phyloP scores from a whole-genome alignment of 345 rosid genomes.

The Linum lewisii region DNA sequence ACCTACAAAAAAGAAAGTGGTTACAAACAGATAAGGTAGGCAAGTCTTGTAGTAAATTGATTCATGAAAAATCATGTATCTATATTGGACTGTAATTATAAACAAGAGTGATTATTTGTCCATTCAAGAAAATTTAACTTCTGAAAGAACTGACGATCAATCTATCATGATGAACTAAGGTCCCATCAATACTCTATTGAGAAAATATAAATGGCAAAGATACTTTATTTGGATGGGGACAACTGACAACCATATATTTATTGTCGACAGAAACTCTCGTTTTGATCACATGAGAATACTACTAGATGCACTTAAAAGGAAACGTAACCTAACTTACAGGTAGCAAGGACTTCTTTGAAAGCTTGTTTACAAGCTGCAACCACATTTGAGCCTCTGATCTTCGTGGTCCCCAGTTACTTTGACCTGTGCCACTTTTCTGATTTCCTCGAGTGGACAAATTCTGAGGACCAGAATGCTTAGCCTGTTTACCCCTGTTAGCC shows the following conservation, averaged over 20 bases:
- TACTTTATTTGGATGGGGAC: no score
- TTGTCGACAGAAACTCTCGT: not conserved
- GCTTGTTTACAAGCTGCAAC: constrained; percentile 79
- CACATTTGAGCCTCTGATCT: constrained; percentile 72
- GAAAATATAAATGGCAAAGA: no score
- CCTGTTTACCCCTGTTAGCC: constrained; percentile 54
- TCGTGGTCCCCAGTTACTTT: constrained; percentile 56
- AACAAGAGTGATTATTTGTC: not conserved
- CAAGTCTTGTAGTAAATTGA: constrained; percentile 2
- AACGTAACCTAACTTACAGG: constrained; percentile 49
- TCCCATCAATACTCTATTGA: no score
- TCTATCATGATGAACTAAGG: not conserved
- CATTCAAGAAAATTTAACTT: not conserved
- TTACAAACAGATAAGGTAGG: constrained; percentile 9
- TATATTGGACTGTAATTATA: no score
- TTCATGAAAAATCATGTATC: not conserved
- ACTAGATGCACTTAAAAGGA: not conserved
- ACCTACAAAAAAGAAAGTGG: constrained; percentile 38
- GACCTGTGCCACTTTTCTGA: constrained; percentile 46
- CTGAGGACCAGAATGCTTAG: constrained; percentile 57
- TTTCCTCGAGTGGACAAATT: constrained; percentile 32
- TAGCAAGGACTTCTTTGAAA: constrained; percentile 65
- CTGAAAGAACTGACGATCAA: not conserved
- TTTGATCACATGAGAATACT: constrained; percentile 1
- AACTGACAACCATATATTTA: no score